Evolutionary conservation across 257 asterid species (phyloP).

Genomic region (Solanum ahanhuiri): DNA sequence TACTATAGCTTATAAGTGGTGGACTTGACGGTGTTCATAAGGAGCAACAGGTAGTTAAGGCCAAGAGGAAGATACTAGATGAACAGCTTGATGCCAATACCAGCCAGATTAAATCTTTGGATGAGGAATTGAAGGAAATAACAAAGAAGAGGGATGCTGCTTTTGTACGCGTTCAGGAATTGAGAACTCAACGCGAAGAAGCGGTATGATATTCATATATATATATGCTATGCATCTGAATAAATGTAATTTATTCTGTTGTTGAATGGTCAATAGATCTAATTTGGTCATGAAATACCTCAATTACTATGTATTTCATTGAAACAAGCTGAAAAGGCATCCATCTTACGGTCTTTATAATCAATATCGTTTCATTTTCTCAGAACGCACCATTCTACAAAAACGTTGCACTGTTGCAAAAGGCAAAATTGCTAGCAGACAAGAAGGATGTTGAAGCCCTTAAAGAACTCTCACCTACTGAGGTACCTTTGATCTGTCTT

Average conservation of each 20-base stretch:
- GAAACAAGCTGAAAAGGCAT: neutral
- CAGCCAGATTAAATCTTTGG: conserved; percentile 32
- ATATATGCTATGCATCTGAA: neutral
- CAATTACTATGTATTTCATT: neutral
- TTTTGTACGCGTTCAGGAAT: conserved; percentile 33
- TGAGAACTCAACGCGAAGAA: conserved; percentile 65
- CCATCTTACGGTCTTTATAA: neutral
- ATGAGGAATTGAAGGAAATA: conserved; percentile 49
- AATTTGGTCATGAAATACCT: neutral
- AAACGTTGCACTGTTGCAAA: conserved; percentile 37
- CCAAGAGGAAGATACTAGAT: conserved; percentile 58
- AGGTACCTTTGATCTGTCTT: conserved; percentile 35
- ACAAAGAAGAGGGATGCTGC: conserved; percentile 49
- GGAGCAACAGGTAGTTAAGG: conserved; percentile 50
- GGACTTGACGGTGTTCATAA: conserved; percentile 74
- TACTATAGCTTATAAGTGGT: conserved; percentile 52
- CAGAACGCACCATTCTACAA: conserved; percentile 64
- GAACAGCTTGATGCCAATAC: conserved; percentile 43
- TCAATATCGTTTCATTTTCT: neutral
- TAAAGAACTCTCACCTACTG: conserved; percentile 43
- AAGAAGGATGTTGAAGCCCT: conserved; percentile 59
- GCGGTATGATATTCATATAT: conserved; percentile 36
- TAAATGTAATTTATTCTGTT: neutral
- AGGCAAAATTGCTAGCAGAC: conserved; percentile 63
- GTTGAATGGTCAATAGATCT: neutral